phyloP scores from a whole-genome alignment of 805 yeast species.

The Schwanniomyces yamadae region DNA sequence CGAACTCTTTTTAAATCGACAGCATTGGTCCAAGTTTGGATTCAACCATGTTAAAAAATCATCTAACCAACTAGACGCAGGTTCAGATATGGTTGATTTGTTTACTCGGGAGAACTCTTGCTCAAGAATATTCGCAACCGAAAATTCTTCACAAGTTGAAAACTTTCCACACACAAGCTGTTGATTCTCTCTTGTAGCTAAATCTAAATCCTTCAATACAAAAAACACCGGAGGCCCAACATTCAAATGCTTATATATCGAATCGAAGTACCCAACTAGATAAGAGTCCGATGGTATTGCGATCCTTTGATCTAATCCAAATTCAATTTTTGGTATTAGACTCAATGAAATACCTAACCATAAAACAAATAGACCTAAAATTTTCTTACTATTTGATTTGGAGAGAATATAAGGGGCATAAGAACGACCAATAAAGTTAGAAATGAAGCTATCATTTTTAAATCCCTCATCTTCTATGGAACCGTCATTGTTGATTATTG shows the following conservation, averaged over 20 bases:
- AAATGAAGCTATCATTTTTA: conserved; percentile 23
- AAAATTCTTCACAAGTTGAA: conserved; percentile 75
- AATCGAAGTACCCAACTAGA: conserved; percentile 75
- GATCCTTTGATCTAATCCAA: conserved; percentile 86
- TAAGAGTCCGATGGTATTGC: conserved; percentile 87
- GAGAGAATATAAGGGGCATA: conserved; percentile 64
- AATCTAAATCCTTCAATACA: conserved; percentile 67
- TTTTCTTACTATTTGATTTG: conserved; percentile 42
- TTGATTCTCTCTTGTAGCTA: conserved; percentile 62
- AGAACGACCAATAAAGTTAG: conserved; percentile 38
- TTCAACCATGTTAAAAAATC: conserved; percentile 85
- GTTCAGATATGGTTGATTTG: conserved; percentile 69
- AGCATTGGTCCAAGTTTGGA: conserved; percentile 84
- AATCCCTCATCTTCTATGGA: conserved; percentile 7
- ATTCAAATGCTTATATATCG: conserved; percentile 67
- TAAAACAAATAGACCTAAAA: conserved; percentile 54
- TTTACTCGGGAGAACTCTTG: conserved; percentile 74
- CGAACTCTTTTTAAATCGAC: conserved; percentile 58
- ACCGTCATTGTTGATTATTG: conserved; percentile 12
- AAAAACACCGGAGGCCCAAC: conserved; percentile 93
- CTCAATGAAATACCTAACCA: conserved; percentile 71
- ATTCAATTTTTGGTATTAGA: conserved; percentile 62
- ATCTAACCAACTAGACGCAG: conserved; percentile 91
- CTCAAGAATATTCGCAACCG: conserved; percentile 77
- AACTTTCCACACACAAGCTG: conserved; percentile 83